Base-by-base conservation (phyloP, 805 yeast species). In the Suhomyces sp. region DNA sequence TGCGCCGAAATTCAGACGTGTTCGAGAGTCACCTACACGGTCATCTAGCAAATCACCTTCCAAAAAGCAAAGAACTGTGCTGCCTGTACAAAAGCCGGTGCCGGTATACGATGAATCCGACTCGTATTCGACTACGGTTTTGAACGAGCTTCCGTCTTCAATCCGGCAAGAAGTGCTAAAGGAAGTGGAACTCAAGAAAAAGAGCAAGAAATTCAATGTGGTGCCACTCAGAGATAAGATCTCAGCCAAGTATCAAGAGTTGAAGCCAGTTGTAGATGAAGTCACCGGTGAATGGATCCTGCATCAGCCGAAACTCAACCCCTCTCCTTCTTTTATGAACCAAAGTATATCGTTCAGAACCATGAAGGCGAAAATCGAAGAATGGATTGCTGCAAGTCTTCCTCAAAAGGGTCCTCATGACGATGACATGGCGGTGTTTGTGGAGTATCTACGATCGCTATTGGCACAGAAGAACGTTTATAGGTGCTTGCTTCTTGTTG, bases 131-230 rank as follows among this genome's bases (percentile, higher is more conserved):
- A 64, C 68, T 7, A 64, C 71, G 0, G 66, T 75, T 7, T 53
- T 76, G 26, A 61, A 70, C 24, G 78, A 71, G 52, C 59, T 76
- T 6, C 79, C 80, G 0, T 67, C 77, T 0, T 67, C 70, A 6
- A 59, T 76, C 10, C 63, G 69, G 48, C 55, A 68, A 7, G 77
- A 74, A 49, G 73, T 74, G 5, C 49, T 70, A 46, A 67, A 68
- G 47, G 78, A 74, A 36, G 52, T 70, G 35, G 72, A 69, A 41
- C 62, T 67, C 52, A 67, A 61, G 44, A 63, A 62, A 24, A 63
- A 65, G 49, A 53, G 63, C n/a, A 67, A 65, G 50, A 56, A 58
- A 27, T 55, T 65, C 36, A 66, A 63, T 35, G 53, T 66, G 22
- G 63, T 59, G 6, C 60, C 73, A 1, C 55, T 71, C 53, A 60